Conservation (phyloP, 1,139 yeast species). For the Pneumocystis wakefieldiae region DNA sequence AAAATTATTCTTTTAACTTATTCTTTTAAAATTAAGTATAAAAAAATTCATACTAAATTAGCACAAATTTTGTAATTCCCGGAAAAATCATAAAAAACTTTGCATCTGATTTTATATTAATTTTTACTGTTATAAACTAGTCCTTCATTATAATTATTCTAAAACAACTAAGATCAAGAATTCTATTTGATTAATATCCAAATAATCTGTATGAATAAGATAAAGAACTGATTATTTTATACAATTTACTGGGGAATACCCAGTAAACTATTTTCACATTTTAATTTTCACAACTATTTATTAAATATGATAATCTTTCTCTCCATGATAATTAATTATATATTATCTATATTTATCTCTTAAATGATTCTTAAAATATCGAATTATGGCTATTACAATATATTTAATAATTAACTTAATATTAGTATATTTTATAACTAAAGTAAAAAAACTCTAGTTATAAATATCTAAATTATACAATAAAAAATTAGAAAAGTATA, state of each 20-base stretch:
- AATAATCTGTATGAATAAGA: conserved; percentile 31
- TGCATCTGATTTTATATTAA: conserved; percentile 26
- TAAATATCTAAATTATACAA: conserved; percentile 6
- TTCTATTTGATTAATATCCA: conserved; percentile 85
- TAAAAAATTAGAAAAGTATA: conserved; percentile 7
- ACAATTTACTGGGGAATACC: conserved; percentile 70
- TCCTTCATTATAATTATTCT: conserved; percentile 75
- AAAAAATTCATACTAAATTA: conserved; percentile 73
- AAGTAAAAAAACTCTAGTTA: conserved; percentile 15
- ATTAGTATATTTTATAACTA: conserved; percentile 1
- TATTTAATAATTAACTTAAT: conserved; percentile 3
- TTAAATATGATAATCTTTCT: conserved; percentile 3
- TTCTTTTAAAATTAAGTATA: conserved; percentile 29
- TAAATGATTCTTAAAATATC: background rate
- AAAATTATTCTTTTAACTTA: conserved; percentile 26
- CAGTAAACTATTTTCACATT: conserved; percentile 32
- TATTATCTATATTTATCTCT: conserved; percentile 6
- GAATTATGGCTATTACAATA: conserved; percentile 1
- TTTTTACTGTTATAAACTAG: background rate
- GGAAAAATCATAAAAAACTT: conserved; percentile 58
- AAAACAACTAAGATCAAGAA: conserved; percentile 81
- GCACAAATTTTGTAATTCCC: conserved; percentile 59
- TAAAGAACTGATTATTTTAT: conserved; percentile 52
- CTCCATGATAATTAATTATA: conserved; percentile 9
- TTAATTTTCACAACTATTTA: conserved; percentile 5